These are phyloP conservation scores for Cutaneotrichosporon arboriforme DNA, from an alignment of 1,284 basidiomycete genomes.

Conservation along the genomic window DNA sequence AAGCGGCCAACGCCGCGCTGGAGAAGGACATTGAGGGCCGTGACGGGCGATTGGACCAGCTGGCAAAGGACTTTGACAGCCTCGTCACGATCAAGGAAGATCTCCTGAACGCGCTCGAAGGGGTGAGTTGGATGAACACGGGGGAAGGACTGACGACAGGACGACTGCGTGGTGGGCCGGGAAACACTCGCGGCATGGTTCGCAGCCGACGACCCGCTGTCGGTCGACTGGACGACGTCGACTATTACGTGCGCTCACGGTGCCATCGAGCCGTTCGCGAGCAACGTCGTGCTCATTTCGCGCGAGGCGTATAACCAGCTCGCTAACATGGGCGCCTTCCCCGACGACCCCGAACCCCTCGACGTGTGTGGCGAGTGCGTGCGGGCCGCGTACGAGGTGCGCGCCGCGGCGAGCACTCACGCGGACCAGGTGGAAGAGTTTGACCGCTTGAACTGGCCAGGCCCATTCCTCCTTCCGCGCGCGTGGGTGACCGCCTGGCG, in stretches of 20 bases:
- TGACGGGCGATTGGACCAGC: background rate
- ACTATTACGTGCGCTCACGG: conserved; percentile 26
- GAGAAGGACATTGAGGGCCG: conserved; percentile 20
- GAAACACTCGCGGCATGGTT: conserved; percentile 30
- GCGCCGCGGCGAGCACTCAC: background rate
- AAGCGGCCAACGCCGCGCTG: conserved; percentile 52
- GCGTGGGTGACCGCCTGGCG: conserved; percentile 31
- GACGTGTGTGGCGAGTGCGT: conserved; percentile 32
- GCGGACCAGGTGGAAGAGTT: conserved; percentile 18
- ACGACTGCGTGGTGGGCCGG: conserved; percentile 28
- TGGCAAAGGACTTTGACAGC: conserved; percentile 3
- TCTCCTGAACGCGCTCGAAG: conserved; percentile 22
- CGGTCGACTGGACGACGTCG: conserved; percentile 18
- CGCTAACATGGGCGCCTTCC: background rate
- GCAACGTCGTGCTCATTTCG: conserved; percentile 22
- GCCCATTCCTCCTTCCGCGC: conserved; percentile 22
- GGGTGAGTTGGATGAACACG: conserved; percentile 20
- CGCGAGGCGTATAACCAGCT: conserved; percentile 25
- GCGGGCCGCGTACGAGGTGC: conserved; percentile 11
- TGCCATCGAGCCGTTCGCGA: conserved; percentile 20
- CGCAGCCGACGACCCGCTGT: conserved; percentile 6
- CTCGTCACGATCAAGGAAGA: conserved; percentile 23
- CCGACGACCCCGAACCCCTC: conserved; percentile 3
- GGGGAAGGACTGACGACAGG: conserved; percentile 18
- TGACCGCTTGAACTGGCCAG: conserved; percentile 19